Conservation (phyloP, 768 basidiomycete species). For the Suillus decipiens region DNA sequence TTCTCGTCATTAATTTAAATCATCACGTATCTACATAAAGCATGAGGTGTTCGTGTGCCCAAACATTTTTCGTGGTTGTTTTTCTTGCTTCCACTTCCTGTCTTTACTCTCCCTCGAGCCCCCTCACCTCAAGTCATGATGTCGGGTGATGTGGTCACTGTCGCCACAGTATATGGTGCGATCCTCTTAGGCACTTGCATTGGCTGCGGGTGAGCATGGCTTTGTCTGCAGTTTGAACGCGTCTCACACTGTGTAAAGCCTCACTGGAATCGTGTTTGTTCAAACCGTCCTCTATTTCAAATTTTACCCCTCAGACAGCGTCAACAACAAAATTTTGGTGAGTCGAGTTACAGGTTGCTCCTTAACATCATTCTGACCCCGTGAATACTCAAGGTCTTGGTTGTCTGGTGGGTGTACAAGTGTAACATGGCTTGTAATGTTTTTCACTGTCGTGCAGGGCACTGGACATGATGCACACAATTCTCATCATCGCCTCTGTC, state of each 20-base stretch:
- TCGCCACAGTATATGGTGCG: constrained; percentile 33
- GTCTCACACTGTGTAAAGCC: constrained; percentile 19
- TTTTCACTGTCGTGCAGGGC: constrained; percentile 13
- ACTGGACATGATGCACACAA: constrained; percentile 31
- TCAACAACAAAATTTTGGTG: constrained; percentile 31
- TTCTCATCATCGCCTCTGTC: constrained; percentile 25
- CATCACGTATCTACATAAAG: constrained; percentile 34
- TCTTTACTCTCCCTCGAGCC: constrained; percentile 23
- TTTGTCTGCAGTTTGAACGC: not conserved
- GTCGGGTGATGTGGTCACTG: constrained; percentile 33
- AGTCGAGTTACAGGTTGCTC: not conserved
- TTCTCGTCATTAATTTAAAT: constrained; percentile 30
- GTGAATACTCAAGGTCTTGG: constrained; percentile 22
- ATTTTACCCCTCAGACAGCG: constrained; percentile 30
- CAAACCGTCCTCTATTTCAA: constrained; percentile 33
- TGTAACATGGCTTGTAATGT: not conserved
- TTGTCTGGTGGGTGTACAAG: constrained; percentile 22
- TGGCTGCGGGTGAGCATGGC: constrained; percentile 25
- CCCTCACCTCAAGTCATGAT: constrained; percentile 14
- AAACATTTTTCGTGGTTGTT: not conserved
- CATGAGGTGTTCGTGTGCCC: constrained; percentile 7
- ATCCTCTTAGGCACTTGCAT: constrained; percentile 34
- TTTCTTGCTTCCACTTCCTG: constrained; percentile 30
- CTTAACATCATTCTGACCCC: not conserved
- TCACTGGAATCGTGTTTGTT: constrained; percentile 35